These are phyloP conservation scores for Colletotrichum agaves DNA, from an alignment of 2,329 filamentous ascomycete genomes.

Conservation along the genomic window DNA sequence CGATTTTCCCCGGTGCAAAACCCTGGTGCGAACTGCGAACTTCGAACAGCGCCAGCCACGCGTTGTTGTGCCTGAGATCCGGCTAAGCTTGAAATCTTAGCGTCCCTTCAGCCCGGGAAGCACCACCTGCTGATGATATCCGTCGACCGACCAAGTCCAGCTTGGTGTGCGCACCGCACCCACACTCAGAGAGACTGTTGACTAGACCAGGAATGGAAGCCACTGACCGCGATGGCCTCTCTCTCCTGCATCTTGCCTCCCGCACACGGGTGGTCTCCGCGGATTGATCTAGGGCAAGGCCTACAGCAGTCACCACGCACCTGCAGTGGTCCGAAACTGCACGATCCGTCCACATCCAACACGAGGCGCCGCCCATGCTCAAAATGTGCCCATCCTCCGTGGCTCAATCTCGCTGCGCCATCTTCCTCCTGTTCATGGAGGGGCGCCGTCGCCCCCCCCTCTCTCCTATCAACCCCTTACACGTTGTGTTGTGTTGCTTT, in stretches of 20 bases:
- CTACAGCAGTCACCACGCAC: slow-evolving; percentile 17
- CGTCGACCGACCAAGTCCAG: slow-evolving; percentile 9
- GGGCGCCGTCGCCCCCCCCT: not conserved
- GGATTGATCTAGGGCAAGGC: slow-evolving; percentile 16
- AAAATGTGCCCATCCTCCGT: slow-evolving; percentile 26
- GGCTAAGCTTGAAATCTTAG: slow-evolving; percentile 34
- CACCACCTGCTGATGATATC: not conserved
- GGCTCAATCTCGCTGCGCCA: slow-evolving; percentile 14
- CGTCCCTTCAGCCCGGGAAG: slow-evolving; percentile 25
- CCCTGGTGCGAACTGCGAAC: slow-evolving; percentile 3
- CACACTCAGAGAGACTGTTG: not conserved
- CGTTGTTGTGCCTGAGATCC: slow-evolving; percentile 15
- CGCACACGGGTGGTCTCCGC: slow-evolving; percentile 26
- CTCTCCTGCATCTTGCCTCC: slow-evolving; percentile 15
- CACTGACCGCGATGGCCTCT: slow-evolving; percentile 6
- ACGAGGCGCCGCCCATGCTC: slow-evolving; percentile 21
- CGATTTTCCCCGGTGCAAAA: slow-evolving; percentile 5
- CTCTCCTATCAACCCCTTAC: not conserved
- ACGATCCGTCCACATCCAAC: slow-evolving; percentile 9
- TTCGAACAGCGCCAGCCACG: too few species aligned
- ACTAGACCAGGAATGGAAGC: slow-evolving; percentile 15
- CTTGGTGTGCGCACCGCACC: slow-evolving; percentile 4
- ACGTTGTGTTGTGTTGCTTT: not conserved
- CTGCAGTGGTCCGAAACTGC: slow-evolving; percentile 28
- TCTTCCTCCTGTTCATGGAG: not conserved